A percentile compares a stretch with the other conserved stretches of the same genome.
These are phyloP conservation scores for Limnanthes douglasii DNA, from an alignment of 345 rosid genomes.

Conservation along the genomic window DNA sequence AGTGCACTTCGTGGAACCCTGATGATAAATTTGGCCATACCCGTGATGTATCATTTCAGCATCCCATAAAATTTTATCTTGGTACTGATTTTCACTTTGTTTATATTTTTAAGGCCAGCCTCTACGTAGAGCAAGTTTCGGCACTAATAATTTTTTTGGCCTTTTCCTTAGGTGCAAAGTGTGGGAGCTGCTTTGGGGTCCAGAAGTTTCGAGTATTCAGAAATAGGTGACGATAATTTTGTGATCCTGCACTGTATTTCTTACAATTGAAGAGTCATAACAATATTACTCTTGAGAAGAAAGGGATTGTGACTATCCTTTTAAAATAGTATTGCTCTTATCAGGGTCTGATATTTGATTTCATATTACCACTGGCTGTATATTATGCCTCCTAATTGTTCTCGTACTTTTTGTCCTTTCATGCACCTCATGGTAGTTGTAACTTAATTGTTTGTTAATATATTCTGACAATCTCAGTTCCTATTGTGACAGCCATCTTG, in stretches of 20 bases:
- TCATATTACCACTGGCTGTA: no score
- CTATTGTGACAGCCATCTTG: constrained; percentile 48
- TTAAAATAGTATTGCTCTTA: neutral
- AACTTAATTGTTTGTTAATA: constrained; percentile 1
- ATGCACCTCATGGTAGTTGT: neutral
- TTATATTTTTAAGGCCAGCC: no score
- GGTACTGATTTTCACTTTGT: constrained; percentile 29
- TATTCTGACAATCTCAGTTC: constrained; percentile 9
- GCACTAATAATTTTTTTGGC: constrained; percentile 7
- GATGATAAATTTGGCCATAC: constrained; percentile 60
- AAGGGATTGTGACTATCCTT: constrained; percentile 1
- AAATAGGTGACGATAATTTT: constrained; percentile 37
- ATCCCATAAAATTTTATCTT: constrained; percentile 90
- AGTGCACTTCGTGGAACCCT: constrained; percentile 61
- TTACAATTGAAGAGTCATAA: no score
- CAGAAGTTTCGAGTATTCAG: constrained; percentile 74
- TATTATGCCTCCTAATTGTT: neutral
- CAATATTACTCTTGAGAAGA: no score
- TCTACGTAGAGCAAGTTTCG: no score
- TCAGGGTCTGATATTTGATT: no score
- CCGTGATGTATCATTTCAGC: constrained; percentile 78
- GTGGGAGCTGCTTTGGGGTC: constrained; percentile 77
- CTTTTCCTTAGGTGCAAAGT: constrained; percentile 56
- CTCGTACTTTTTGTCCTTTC: neutral
- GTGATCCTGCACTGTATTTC: neutral